Percentiles rank a stretch among this genome's conserved stretches.
Conservation (phyloP, 306 rosid species). For the Oemleria cerasiformis region DNA sequence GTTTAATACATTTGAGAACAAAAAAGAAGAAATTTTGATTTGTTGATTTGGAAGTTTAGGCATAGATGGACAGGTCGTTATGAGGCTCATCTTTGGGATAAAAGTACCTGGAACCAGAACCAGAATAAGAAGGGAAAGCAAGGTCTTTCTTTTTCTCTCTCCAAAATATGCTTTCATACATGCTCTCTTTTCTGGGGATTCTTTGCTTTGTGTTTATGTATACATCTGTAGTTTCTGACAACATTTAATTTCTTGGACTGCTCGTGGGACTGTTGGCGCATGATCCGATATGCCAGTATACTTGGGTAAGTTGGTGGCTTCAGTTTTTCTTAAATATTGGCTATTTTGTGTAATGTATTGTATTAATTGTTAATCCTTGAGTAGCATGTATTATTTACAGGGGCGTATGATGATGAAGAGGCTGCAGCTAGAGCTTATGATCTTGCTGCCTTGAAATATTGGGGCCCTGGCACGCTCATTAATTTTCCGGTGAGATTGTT, state of each 20-base stretch:
- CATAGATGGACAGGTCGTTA: slow-evolving; percentile 99
- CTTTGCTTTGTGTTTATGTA: not conserved
- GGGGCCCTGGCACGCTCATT: slow-evolving; percentile 99
- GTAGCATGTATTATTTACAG: slow-evolving; percentile 36
- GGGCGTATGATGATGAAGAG: slow-evolving; percentile 98
- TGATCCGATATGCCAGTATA: slow-evolving; percentile 62
- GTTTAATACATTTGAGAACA: not conserved
- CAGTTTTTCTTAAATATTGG: slow-evolving; percentile 2
- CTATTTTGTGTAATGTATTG: not conserved
- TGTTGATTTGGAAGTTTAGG: slow-evolving; percentile 41
- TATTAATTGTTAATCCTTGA: slow-evolving; percentile 6
- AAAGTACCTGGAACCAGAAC: slow-evolving; percentile 98
- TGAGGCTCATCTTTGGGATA: slow-evolving; percentile 99
- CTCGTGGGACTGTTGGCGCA: slow-evolving; percentile 41
- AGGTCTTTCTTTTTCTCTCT: slow-evolving; percentile 48
- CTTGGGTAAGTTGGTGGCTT: slow-evolving; percentile 67
- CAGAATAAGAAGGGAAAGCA: slow-evolving; percentile 99
- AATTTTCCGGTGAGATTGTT: slow-evolving; percentile 81
- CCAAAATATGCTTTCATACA: not conserved
- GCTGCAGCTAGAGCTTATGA: slow-evolving; percentile 99
- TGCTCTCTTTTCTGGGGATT: not conserved
- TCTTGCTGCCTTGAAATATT: slow-evolving; percentile 95
- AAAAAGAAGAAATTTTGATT: not conserved
- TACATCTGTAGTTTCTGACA: slow-evolving; percentile 32
- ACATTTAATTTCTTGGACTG: slow-evolving; percentile 21